Evolutionary conservation across 345 rosid genomes (phyloP), one percentile per base, ranked within the genome.

Genomic region (Ailanthus altissimus): DNA sequence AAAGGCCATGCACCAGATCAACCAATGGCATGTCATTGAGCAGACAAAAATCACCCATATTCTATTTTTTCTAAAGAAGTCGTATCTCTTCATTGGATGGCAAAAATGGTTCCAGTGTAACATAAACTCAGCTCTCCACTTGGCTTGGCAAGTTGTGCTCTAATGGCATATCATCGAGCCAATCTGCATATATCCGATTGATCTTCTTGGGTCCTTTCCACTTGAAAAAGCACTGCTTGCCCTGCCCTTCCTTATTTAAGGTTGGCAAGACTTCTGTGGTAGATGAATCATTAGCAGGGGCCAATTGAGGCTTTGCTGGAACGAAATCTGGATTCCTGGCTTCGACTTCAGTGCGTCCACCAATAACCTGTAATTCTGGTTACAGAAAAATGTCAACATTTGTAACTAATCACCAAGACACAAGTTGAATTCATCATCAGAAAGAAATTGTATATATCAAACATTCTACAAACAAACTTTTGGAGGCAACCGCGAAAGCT

Each of bases 91-190:
- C 5, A 49, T 59, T 7, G 1, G 53, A 58, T 5, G 21, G 11
- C 21, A 42, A 65, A 51, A 53, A 15, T 67, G 61, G 50, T 75
- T 65, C 6, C 15, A 38, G 36, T 38, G 9, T 6, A 74, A 53
- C 43, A 59, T 28, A 50, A 62, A 67, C 54, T 88, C 86, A 90
- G 63, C 85, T 81, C 85, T 89, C 91, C 26, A 82, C 85, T 74
- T 82, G 88, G 57, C 80, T 83, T 1, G 90, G 81, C 66, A 78
- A 62, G 78, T 77, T 85, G 53, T 82, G 86, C 16, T 80, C 81
- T 57, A 91, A 81, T 49, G 98, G 98, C 81, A 91, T 72, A 86
- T 93, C 99, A 32, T 93, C 97, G 6, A 93, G 91, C 99, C 99
- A 96, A 62, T 96, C 98, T 6, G 85, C 99, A 76, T 96, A 96